phyloP scores from a whole-genome alignment of 2,329 filamentous ascomycete species.

The Celoporthe dispersa region DNA sequence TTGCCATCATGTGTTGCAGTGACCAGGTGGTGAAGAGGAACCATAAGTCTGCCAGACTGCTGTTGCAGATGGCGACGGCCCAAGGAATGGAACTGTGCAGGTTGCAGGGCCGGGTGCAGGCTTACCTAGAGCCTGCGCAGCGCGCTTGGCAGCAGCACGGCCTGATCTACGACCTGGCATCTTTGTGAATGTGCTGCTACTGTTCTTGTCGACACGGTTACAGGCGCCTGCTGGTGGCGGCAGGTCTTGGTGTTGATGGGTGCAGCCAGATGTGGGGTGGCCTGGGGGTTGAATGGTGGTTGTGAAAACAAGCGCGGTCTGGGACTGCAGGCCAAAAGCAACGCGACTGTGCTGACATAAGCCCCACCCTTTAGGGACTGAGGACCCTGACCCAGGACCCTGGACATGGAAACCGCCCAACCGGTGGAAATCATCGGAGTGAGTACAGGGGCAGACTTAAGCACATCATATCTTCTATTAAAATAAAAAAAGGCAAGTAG shows the following conservation, averaged over 20 bases:
- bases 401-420: not conserved
- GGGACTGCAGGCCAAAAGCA: not conserved
- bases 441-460: not conserved
- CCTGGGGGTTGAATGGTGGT: not conserved
- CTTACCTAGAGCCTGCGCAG: conserved; percentile 49
- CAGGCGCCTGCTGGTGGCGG: not conserved
- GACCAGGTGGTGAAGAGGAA: not conserved
- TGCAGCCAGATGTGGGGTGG: not conserved
- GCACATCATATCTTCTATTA: not conserved
- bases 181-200: not conserved
- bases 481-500: not conserved
- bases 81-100: not conserved
- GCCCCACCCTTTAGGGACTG: not conserved
- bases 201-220: not conserved
- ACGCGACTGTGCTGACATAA: conserved; percentile 7
- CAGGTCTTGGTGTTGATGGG: not conserved
- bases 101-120: conserved; percentile 11
- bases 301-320: conserved; percentile 7
- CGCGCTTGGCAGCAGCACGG: conserved; percentile 49
- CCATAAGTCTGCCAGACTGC: not conserved
- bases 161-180: conserved; percentile 46
- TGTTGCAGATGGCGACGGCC: not conserved
- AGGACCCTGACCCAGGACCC: not conserved
- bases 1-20: not conserved
- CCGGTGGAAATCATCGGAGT: too few species aligned